A percentile compares a stretch with the other conserved stretches of the same genome.
phyloP scores from a whole-genome alignment of 2,329 filamentous ascomycete species.

The Fusarium sp. region DNA sequence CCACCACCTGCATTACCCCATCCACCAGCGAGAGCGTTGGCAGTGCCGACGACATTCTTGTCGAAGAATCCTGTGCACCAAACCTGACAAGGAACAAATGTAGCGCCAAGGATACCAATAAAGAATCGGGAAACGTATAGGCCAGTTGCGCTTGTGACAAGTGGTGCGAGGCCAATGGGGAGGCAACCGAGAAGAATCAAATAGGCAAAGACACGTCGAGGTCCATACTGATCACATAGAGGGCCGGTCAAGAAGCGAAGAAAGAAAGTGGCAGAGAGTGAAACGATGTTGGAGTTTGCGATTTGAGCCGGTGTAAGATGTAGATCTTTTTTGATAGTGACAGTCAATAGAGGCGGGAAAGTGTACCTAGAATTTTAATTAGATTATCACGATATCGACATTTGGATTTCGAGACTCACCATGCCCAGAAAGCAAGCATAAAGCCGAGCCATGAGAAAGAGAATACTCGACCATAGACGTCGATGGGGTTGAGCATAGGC shows the following conservation, averaged over 20 bases:
- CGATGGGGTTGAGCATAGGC: slow-evolving; percentile 80
- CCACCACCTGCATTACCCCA: slow-evolving; percentile 91
- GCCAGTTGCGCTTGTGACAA: slow-evolving; percentile 72
- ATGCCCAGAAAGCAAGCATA: slow-evolving; percentile 89
- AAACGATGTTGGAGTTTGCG: slow-evolving; percentile 91
- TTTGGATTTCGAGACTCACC: slow-evolving; percentile 56
- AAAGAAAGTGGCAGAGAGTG: slow-evolving; percentile 76
- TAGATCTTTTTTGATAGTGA: slow-evolving; percentile 85
- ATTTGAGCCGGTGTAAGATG: slow-evolving; percentile 77
- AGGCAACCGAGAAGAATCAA: slow-evolving; percentile 82
- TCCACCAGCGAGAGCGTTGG: slow-evolving; percentile 86
- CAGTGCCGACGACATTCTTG: slow-evolving; percentile 89
- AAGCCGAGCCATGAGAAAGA: slow-evolving; percentile 92
- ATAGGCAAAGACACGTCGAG: slow-evolving; percentile 82
- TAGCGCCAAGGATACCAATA: slow-evolving; percentile 81
- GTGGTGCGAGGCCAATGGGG: slow-evolving; percentile 84
- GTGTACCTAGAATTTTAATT: slow-evolving; percentile 68
- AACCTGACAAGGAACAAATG: slow-evolving; percentile 89
- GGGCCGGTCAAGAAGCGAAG: slow-evolving; percentile 84
- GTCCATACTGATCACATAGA: slow-evolving; percentile 86
- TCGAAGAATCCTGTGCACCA: slow-evolving; percentile 96
- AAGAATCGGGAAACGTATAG: slow-evolving; percentile 84
- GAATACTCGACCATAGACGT: slow-evolving; percentile 87
- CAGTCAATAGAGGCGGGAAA: slow-evolving; percentile 83
- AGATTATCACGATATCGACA: slow-evolving; percentile 10